Evolutionary conservation across 768 basidiomycete species (phyloP).

Genomic region (Tricholoma bakamatsutake): DNA sequence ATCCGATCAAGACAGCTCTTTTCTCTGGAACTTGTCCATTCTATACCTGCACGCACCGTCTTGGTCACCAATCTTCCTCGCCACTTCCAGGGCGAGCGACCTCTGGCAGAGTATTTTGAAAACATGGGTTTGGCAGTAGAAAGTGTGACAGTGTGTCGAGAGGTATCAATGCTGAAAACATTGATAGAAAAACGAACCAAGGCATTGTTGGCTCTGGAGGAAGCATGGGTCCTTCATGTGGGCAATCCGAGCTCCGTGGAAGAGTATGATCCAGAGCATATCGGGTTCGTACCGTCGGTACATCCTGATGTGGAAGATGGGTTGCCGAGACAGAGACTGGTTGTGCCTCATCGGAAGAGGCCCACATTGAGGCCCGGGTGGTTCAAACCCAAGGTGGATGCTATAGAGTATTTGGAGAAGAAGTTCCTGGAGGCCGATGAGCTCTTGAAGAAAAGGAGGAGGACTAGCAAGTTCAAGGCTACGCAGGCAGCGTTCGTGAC

Average conservation of each 20-base stretch:
- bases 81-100: slow-evolving; percentile 80
- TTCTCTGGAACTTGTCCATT: slow-evolving; percentile 90
- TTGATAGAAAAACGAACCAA: slow-evolving; percentile 76
- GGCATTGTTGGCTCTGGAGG: slow-evolving; percentile 76
- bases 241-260: slow-evolving; percentile 90
- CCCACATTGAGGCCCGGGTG: slow-evolving; percentile 73
- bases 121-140: slow-evolving; percentile 83
- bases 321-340: slow-evolving; percentile 46
- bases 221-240: slow-evolving; percentile 85
- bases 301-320: slow-evolving; percentile 52
- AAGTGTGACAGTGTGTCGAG: slow-evolving; percentile 84
- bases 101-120: slow-evolving; percentile 92
- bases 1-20: slow-evolving; percentile 89
- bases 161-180: slow-evolving; percentile 65
- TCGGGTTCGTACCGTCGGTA: slow-evolving; percentile 36
- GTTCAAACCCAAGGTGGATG: slow-evolving; percentile 78
- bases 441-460: slow-evolving; percentile 67
- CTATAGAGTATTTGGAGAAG: slow-evolving; percentile 80
- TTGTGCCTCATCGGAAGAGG: slow-evolving; percentile 67
- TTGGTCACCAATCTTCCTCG: slow-evolving; percentile 79
- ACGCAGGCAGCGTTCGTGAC: slow-evolving; percentile 91
- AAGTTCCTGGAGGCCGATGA: slow-evolving; percentile 82
- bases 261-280: slow-evolving; percentile 72
- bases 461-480: slow-evolving; percentile 68
- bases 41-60: slow-evolving; percentile 89